phyloP scores from a whole-genome alignment of 345 rosid species.

The Acer saccharum region DNA sequence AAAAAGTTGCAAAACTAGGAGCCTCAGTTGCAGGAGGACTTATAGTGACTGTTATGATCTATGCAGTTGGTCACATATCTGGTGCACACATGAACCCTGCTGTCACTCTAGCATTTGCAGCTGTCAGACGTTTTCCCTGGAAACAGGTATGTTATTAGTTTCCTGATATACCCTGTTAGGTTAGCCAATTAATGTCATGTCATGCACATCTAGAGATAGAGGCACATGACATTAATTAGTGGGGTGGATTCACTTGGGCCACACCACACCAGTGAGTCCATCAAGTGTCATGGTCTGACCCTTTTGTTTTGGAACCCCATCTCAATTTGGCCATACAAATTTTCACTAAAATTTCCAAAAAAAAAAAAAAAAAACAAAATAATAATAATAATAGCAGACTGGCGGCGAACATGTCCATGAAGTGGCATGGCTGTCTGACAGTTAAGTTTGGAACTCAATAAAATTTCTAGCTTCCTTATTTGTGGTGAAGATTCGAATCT shows the following conservation, averaged over 20 bases:
- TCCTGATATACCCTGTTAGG: not conserved
- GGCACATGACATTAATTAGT: not conserved
- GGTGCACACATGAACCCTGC: constrained; percentile 87
- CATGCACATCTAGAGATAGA: not conserved
- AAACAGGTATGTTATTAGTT: constrained; percentile 40
- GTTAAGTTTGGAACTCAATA: no score
- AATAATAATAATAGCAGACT: no score
- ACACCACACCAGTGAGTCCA: not conserved
- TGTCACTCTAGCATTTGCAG: constrained; percentile 62
- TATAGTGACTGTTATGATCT: constrained; percentile 68
- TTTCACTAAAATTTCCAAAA: no score
- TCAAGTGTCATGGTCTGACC: not conserved
- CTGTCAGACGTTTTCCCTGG: constrained; percentile 54
- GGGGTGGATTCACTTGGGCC: constrained; percentile 8
- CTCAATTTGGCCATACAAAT: no score
- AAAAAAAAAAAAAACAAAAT: no score
- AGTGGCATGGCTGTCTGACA: no score
- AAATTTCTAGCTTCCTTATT: no score
- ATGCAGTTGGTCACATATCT: constrained; percentile 71
- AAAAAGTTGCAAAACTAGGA: constrained; percentile 44
- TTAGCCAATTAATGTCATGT: no score
- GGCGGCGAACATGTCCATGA: no score
- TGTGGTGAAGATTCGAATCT: no score
- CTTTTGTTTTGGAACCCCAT: not conserved
- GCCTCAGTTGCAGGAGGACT: constrained; percentile 69